Base-by-base conservation (phyloP, 176 grass and related monocot genomes). In the Cenchrus fungigraminus region DNA sequence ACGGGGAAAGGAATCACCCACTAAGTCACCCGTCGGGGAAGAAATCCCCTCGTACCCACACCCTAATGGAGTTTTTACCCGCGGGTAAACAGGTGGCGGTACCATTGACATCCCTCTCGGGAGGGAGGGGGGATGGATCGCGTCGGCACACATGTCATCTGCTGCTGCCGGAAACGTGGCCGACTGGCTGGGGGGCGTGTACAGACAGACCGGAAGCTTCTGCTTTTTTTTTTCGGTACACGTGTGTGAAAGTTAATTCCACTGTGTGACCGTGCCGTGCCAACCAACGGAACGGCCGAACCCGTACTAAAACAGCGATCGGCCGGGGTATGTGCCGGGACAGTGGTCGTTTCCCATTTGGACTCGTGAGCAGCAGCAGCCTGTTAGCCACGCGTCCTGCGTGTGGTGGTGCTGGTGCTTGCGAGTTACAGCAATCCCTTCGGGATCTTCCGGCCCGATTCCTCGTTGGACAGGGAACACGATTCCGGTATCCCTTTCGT, bases 141-240 rank as follows among this genome's bases (percentile, higher is more conserved):
- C 82, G 61, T 57, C 50, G n/a, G 62, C 73, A 44, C 82, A 43
- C 76, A 61, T 84, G 73, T 76, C 69, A 73, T 19, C 47, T 5
- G 8, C 12, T 52, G 0, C 65, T 19, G 40, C 16, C 10, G 55
- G 44, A 55, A 40, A 72, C 68, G 68, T 62, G 52, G 79, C 50
- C 79, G 51, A 8, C 78, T 46, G n/a, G n/a, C 16, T 16, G 16
- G 8, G 16, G 15, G 54, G 54, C 0, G 76, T 1, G 45, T 64
- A 62, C 34, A 45, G 12, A 59, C 69, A 2, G 81, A 13, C 70
- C 29, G 71, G 82, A 75, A 83, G 71, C 28, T 83, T 83, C 82
- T 17, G 28, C 82, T 22, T 47, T 29, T 37, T 40, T 40, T 40
- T 40, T 45, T 0, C 2, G 2, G 1, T 67, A 5, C 79, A 55